These are phyloP conservation scores for Neophaeococcomyces mojaviensis DNA, from an alignment of 2,329 filamentous ascomycete genomes.

Conservation along the genomic window DNA sequence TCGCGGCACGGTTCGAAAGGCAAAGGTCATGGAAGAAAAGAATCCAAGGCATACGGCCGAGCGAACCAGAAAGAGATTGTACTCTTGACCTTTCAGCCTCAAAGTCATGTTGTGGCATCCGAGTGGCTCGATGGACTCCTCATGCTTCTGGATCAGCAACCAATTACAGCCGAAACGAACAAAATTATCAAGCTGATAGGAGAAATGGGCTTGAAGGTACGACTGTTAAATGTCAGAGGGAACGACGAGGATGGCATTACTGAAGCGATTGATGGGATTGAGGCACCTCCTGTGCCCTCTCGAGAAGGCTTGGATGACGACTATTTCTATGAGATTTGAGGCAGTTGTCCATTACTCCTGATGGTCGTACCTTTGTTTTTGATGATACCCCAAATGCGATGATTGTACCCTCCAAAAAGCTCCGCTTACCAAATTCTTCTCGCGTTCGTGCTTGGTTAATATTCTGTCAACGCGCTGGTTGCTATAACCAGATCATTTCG, in stretches of 20 bases:
- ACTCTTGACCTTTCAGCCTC: conserved; percentile 74
- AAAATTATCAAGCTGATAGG: conserved; percentile 78
- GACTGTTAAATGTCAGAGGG: conserved; percentile 81
- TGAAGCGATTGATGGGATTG: conserved; percentile 47
- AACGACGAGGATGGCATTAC: conserved; percentile 65
- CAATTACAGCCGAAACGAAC: conserved; percentile 93
- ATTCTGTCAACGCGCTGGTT: too few species aligned
- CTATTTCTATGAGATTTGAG: conserved; percentile 69
- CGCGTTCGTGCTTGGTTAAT: too few species aligned
- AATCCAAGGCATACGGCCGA: conserved; percentile 21
- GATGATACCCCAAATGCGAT: conserved; percentile 3
- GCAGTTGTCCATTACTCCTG: neutral
- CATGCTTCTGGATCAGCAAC: conserved; percentile 89
- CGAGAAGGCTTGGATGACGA: conserved; percentile 82
- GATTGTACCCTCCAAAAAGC: neutral
- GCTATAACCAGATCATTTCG: too few species aligned
- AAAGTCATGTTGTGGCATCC: conserved; percentile 73
- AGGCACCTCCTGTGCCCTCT: conserved; percentile 64
- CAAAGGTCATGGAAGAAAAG: conserved; percentile 27
- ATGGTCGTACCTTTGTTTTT: neutral
- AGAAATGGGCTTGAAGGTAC: conserved; percentile 87
- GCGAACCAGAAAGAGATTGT: conserved; percentile 55
- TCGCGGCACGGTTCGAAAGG: conserved; percentile 20
- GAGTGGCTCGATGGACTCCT: conserved; percentile 95
- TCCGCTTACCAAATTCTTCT: too few species aligned